These are phyloP conservation scores for Psilocybe cubensis DNA, from an alignment of 768 basidiomycete species.

Conservation along the genomic window DNA sequence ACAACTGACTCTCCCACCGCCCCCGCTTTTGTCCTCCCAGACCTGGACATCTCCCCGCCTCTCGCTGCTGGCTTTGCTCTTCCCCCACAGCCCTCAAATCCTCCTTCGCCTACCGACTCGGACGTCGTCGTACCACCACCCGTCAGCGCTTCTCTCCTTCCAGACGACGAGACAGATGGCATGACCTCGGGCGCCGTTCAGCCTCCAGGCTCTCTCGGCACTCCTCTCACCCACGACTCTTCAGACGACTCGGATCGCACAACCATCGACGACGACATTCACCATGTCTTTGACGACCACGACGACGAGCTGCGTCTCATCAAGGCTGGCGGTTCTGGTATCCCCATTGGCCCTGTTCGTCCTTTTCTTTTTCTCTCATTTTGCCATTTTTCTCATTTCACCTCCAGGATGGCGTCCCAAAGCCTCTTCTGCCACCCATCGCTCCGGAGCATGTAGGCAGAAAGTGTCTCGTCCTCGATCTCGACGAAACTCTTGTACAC, in stretches of 20 bases:
- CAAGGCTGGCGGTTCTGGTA: constrained; percentile 89
- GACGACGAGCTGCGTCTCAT: constrained; percentile 93
- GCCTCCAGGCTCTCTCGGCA: constrained; percentile 84
- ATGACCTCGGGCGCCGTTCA: constrained; percentile 91
- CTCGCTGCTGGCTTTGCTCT: constrained; percentile 31
- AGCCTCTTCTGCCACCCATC: constrained; percentile 86
- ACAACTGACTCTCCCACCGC: constrained; percentile 42
- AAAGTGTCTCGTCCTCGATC: constrained; percentile 95
- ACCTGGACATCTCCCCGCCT: constrained; percentile 25
- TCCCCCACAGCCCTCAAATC: constrained; percentile 26
- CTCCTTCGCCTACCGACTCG: constrained; percentile 32
- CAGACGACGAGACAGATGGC: constrained; percentile 74
- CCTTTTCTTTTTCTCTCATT: background rate
- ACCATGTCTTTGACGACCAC: constrained; percentile 62
- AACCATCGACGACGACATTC: constrained; percentile 64
- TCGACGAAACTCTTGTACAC: constrained; percentile 97
- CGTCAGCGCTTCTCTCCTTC: constrained; percentile 40
- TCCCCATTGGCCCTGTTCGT: constrained; percentile 88
- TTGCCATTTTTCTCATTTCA: constrained; percentile 1
- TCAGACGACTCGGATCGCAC: constrained; percentile 66
- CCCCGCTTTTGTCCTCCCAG: constrained; percentile 22
- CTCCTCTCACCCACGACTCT: constrained; percentile 38
- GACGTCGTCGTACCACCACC: constrained; percentile 44
- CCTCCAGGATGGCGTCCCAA: constrained; percentile 79
- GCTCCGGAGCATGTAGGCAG: constrained; percentile 82